A percentile compares a stretch with the other conserved stretches of the same genome.
These are phyloP conservation scores for Coemansia sp. DNA, from an alignment of 192 early-diverging fungal genomes.

Conservation along the genomic window DNA sequence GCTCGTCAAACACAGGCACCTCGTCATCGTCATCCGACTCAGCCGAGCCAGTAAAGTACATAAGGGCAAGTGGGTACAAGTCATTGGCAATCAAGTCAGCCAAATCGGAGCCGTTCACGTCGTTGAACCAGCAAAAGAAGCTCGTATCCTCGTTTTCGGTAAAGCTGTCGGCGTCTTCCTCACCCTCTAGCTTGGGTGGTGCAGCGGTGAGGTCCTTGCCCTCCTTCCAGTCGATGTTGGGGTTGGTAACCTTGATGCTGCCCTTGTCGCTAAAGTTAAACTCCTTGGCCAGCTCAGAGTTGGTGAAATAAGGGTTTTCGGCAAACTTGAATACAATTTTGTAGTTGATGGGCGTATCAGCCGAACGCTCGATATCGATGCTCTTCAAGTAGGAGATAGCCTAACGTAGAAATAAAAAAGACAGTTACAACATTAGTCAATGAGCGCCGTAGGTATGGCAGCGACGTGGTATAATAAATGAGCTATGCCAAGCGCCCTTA, in stretches of 20 bases:
- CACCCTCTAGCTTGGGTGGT: constrained; percentile 39
- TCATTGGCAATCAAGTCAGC: constrained; percentile 54
- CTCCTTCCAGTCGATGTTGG: constrained; percentile 63
- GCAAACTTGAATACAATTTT: constrained; percentile 60
- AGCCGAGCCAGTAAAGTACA: constrained; percentile 79
- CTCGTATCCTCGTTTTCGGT: constrained; percentile 50
- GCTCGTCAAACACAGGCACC: constrained; percentile 68
- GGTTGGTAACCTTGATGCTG: constrained; percentile 57
- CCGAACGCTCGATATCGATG: constrained; percentile 63
- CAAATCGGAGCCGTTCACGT: constrained; percentile 52
- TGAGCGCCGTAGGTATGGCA: not conserved
- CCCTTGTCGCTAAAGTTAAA: constrained; percentile 64
- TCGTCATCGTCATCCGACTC: constrained; percentile 69
- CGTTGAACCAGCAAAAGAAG: constrained; percentile 58
- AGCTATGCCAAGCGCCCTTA: constrained; percentile 12
- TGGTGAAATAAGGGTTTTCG: constrained; percentile 61
- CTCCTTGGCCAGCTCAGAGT: constrained; percentile 62
- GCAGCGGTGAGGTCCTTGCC: constrained; percentile 58
- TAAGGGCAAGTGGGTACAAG: constrained; percentile 82
- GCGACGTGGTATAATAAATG: not conserved
- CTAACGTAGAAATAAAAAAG: constrained; percentile 15
- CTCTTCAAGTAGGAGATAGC: constrained; percentile 84
- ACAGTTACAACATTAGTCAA: not conserved
- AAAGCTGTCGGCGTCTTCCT: constrained; percentile 49
- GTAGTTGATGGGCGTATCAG: constrained; percentile 57